Evolutionary conservation across 352 stramenopile genomes (phyloP), one percentile per base, ranked within the genome.

Genomic region (Globisporangium cystogenes): DNA sequence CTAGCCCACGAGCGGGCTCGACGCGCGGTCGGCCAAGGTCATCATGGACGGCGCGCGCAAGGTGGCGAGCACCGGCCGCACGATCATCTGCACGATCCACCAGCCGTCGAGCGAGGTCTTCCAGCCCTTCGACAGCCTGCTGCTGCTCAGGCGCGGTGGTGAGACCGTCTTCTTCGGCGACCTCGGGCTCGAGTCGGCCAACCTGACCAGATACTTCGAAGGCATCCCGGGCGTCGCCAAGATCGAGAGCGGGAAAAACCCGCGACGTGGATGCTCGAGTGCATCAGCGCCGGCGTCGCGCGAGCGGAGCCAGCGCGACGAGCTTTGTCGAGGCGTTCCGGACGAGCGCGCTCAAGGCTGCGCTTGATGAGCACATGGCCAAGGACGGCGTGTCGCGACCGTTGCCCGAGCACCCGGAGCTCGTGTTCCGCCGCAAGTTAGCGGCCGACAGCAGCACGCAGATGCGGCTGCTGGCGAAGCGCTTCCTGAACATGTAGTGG

Each of bases 71-170:
- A 40, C 52, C 1, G 52, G 52, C 0, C 42, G 52, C 12, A 59
- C 52, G 46, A 55, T 60, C 29, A 57, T 94, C 0, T 93, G 87
- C 43, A 94, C 83, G 18, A 96, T 96, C 63, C 85, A 96, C 62
- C 87, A 96, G 64, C 87, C 87, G 12, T 72, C 66, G 18, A 74
- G 72, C 11, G 72, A 91, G 48, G 70, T 95, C 2, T 92, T 95
- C 36, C 72, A 76, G 12, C 74, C 76, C 31, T 91, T 93, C 60
- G 79, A 95, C 60, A 61, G 70, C 29, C 37, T 92, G 7, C 65
- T 93, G 49, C 59, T 95, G 1, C 62, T 95, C 24, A 62, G 76
- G 37, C 53, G 51, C 18, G 70, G 70, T 15, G 69, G 70, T 18
- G 40, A 59, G 52, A 59, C 52, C 16, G 55, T 69, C 0, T 80